phyloP scores from a whole-genome alignment of 768 basidiomycete genomes.

The Amanita inopinata region DNA sequence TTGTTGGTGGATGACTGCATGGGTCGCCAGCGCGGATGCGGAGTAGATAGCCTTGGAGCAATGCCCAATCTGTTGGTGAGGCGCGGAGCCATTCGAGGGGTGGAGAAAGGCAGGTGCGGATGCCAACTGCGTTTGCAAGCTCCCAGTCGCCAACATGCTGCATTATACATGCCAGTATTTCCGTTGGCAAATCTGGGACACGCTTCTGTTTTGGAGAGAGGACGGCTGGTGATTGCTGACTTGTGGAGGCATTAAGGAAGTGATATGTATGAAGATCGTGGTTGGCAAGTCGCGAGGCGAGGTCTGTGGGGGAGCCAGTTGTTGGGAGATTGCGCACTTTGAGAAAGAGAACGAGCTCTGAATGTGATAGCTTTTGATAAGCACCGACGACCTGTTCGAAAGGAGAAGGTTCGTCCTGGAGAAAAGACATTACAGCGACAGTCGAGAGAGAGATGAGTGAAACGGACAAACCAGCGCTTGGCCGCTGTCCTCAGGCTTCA shows the following conservation, averaged over 20 bases:
- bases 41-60: constrained; percentile 54
- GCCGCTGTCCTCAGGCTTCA: too few relatives aligned
- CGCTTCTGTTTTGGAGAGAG: constrained; percentile 17
- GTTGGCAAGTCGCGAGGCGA: constrained; percentile 63
- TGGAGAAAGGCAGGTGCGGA: constrained; percentile 57
- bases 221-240: constrained; percentile 18
- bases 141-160: constrained; percentile 82
- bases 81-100: constrained; percentile 70
- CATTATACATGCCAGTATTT: constrained; percentile 68
- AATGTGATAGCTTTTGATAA: constrained; percentile 55
- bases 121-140: constrained; percentile 63
- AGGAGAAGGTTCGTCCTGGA: constrained; percentile 25
- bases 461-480: constrained; percentile 16
- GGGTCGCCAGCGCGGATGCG: constrained; percentile 54
- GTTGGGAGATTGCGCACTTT: constrained; percentile 62
- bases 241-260: constrained; percentile 31
- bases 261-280: constrained; percentile 70
- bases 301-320: constrained; percentile 50
- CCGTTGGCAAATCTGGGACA: constrained; percentile 58
- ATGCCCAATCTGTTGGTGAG: constrained; percentile 57
- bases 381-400: constrained; percentile 51
- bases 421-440: constrained; percentile 12
- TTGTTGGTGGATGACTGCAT: constrained; percentile 48
- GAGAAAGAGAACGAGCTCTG: constrained; percentile 69
- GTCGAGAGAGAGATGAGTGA: constrained; percentile 5